Evolutionary conservation across 305 asterid genomes (phyloP), one percentile per base, ranked within the genome.

Genomic region (Ilex paraguariensis): DNA sequence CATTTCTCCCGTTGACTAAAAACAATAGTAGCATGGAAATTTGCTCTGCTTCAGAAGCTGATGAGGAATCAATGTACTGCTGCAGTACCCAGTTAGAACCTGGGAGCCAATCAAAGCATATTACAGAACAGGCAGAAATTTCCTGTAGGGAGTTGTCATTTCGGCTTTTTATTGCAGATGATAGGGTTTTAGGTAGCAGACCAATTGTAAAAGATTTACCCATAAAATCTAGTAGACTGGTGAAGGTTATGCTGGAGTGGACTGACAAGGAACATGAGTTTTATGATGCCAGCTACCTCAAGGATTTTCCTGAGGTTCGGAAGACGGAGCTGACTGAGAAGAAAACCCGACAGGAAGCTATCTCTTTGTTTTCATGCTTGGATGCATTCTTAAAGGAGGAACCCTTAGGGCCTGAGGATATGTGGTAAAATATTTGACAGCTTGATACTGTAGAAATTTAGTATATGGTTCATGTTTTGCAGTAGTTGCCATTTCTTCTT

Each of bases 401-500:
- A 73, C 97, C 96, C 36, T 73, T 93, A 45, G 97, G 97, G 55
- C 99, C 95, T 50, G 97, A 90, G 72, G 99, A 93, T 75, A 93
- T 90, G 99, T 93, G 99, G 97, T 90, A 82, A 28, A 58, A 54
- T 54, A 30, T 16, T 54, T 54, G 10, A 54, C 33, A 30, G 5
- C 31, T 54, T 10, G 32, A 54, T 59, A 6, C 28, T 40, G 49
- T 28, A 56, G 68, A 17, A 54, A 16, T 49, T 64, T 55, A 10
- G 50, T 13, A 45, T 59, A 50, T 51, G 16, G 42, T 49, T 62
- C 17, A 17, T 5, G 11, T 39, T 42, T 15, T 53, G 12, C 50
- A 31, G n/a, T 5, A 13, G 61, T 64, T 16, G 50, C 31, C 46
- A 32, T 63, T 30, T 12, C 21, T 14, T 39, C 53, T 56, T 6